Base-by-base conservation (phyloP, 352 stramenopile species). In the Globisporangium sylvaticum region DNA sequence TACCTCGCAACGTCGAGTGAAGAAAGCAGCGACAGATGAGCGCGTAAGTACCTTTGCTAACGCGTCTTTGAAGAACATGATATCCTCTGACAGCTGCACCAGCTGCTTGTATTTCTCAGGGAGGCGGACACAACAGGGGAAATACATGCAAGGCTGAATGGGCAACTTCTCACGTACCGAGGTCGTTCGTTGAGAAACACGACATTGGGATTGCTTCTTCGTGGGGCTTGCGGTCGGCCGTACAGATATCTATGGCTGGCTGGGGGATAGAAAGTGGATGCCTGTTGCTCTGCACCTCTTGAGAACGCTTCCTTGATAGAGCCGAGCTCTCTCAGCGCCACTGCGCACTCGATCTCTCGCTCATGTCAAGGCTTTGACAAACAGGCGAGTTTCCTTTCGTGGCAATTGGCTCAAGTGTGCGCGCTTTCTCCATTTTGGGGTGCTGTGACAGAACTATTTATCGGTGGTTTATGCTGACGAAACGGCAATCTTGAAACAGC, bases 31-130 rank as follows among this genome's bases (percentile, higher is more conserved):
- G n/a, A n/a, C n/a, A n/a, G n/a, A n/a, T n/a, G n/a, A n/a, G n/a
- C n/a, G n/a, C 6, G 5, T 24, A 24, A 9, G 54, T 10, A 82
- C 77, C 48, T 76, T 82, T 3, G 69, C 71, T 4, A 92, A 66
- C 7, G 74, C 74, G 46, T 91, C 82, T 65, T 88, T 92, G 67
- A 89, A 92, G 31, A 89, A 74, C 4, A 69, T 61, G 18, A 90
- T 68, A 59, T 92, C 77, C 58, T 90, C 78, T 0, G 69, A 68
- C 8, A 90, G 52, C 29, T 75, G 62, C n/a, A n/a, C n/a, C n/a
- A n/a, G n/a, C n/a, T n/a, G n/a, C n/a, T n/a, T n/a, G n/a, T n/a
- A n/a, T n/a, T n/a, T n/a, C n/a, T n/a, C n/a, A n/a, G n/a, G n/a
- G n/a, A n/a, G n/a, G n/a, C n/a, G n/a, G n/a, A n/a, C n/a, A n/a